Conservation (phyloP, 2,329 filamentous ascomycete genomes). For the Sphaerulina musiva region DNA sequence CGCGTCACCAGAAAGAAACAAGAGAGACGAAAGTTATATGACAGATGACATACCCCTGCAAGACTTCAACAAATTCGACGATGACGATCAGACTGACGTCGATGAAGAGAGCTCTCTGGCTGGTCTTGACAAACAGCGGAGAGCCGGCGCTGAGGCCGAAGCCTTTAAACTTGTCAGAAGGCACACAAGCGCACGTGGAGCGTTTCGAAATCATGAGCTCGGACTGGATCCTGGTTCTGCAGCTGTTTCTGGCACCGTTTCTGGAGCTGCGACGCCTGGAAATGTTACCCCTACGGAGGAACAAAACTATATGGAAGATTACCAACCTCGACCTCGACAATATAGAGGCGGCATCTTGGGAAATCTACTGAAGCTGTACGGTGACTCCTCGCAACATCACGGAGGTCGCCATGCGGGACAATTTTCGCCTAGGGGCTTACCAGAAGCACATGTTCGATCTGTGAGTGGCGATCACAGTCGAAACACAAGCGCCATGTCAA, state of each 20-base stretch:
- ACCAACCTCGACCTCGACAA: conserved; percentile 59
- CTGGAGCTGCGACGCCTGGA: conserved; percentile 35
- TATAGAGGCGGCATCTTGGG: conserved; percentile 69
- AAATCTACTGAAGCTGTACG: conserved; percentile 64
- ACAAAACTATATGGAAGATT: conserved; percentile 49
- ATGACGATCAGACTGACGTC: conserved; percentile 26
- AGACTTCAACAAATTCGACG: conserved; percentile 15
- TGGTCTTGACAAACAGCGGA: conserved; percentile 19
- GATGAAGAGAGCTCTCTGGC: conserved; percentile 16
- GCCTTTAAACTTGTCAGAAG: conserved; percentile 42
- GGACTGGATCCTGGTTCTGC: conserved; percentile 9
- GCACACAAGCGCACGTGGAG: conserved; percentile 30
- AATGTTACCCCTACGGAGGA: conserved; percentile 43
- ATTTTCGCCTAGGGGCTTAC: conserved; percentile 17
- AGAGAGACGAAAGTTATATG: conserved; percentile 11
- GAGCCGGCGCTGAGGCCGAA: conserved; percentile 32
- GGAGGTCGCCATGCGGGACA: conserved; percentile 16
- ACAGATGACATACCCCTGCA: conserved; percentile 28
- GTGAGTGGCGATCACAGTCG: conserved; percentile 27
- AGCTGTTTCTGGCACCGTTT: conserved; percentile 41
- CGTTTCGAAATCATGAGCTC: conserved; percentile 13
- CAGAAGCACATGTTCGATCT: conserved; percentile 16
- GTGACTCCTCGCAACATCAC: conserved; percentile 30
- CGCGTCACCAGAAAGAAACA: conserved; percentile 22
- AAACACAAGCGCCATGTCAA: conserved; percentile 22